Base-by-base conservation (phyloP, 2,329 filamentous ascomycete species). In the Didymella keratinophila region DNA sequence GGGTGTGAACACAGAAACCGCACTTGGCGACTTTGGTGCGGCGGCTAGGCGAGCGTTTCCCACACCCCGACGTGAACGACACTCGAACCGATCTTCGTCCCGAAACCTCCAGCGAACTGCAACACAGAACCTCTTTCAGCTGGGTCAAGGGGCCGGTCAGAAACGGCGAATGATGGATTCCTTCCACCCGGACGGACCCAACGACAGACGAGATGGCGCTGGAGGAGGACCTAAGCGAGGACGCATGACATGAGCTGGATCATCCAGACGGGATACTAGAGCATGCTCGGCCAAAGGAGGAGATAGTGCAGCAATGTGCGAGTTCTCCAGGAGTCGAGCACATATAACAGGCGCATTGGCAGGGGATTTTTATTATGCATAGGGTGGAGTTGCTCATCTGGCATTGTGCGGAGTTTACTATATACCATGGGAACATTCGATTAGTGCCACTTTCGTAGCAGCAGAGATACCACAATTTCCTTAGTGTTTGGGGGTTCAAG, bases 131-230 rank as follows among this genome's bases (percentile, higher is more conserved):
- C 74, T 78, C 36, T 72, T 80, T 43, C 78, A 76, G 39, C 78
- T 91, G 9, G 87, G 87, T 4, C 83, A 84, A 58, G 87, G 86
- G 7, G 86, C 89, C 9, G 90, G 90, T 1, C 83, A 87, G 66
- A 94, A 94, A 76, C 84, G 90, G 41, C 86, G 89, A 68, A 83
- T 91, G 66, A 84, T 91, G 68, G 90, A 93, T 69, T 87, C 92
- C 52, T 93, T 93, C 71, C 89, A 92, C 69, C 79, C 90, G 8
- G 86, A 86, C 52, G 87, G 86, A 63, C 74, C 90, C 49, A 81
- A 84, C 58, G 85, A 77, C 48, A 66, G 85, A 42, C 89, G 89
- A 70, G 89, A 91, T 55, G 69, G 66, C 14, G 63, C 66, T 14
- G 75, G 70, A 41, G 37, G 41, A 3, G 76, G 76, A n/a, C 65